Percentiles rank a stretch among this genome's conserved stretches.
Evolutionary conservation across 805 yeast species (phyloP).

Genomic region (Ogataea paraovalis): DNA sequence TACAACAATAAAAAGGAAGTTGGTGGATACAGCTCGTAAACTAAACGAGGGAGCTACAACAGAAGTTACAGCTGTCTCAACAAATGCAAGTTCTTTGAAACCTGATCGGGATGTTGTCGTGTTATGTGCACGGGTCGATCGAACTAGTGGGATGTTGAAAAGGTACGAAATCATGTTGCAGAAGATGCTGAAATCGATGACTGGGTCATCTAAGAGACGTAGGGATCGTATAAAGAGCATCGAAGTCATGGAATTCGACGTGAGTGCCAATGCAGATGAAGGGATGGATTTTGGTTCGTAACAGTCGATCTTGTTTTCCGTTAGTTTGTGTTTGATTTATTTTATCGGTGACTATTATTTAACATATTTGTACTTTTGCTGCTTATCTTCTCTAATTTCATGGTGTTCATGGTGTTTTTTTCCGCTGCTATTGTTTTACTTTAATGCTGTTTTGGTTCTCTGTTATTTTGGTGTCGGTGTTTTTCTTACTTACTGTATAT

Average conservation of each 20-base stretch:
- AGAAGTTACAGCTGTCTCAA: too few species aligned
- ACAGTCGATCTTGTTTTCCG: too few species aligned
- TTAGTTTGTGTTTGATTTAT: too few species aligned
- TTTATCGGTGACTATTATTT: too few species aligned
- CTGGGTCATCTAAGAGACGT: background rate
- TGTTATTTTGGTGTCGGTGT: background rate
- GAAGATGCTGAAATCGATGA: background rate
- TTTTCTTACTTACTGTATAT: background rate
- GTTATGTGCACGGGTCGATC: background rate
- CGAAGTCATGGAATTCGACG: too few species aligned
- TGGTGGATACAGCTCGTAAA: background rate
- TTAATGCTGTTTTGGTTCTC: background rate
- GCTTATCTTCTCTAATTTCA: background rate
- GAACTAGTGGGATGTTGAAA: background rate
- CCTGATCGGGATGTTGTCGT: background rate
- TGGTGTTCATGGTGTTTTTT: background rate
- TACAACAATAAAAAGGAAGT: background rate
- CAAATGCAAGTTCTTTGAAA: background rate
- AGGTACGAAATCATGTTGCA: background rate
- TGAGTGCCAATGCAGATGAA: too few species aligned
- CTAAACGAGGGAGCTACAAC: background rate
- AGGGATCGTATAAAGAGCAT: too few species aligned
- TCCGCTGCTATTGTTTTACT: background rate
- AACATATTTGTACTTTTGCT: too few species aligned
- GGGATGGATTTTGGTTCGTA: too few species aligned